Percentiles rank a stretch among this genome's conserved stretches.
Conservation (phyloP, 2,329 filamentous ascomycete genomes). For the Eutypella sp. region DNA sequence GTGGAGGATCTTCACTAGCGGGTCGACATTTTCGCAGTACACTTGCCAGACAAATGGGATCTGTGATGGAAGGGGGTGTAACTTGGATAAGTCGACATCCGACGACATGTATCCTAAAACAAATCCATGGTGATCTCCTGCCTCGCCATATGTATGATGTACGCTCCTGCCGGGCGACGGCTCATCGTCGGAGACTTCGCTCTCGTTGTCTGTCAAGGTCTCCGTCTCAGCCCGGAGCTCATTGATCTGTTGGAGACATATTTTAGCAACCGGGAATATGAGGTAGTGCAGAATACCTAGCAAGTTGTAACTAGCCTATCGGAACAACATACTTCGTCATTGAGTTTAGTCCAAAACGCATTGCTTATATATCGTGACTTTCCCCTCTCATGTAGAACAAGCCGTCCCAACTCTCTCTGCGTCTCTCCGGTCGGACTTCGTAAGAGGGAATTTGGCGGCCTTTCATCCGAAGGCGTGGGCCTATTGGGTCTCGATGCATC, state of each 20-base stretch:
- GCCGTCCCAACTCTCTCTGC: slow-evolving; percentile 56
- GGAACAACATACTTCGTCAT: slow-evolving; percentile 60
- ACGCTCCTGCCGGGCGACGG: slow-evolving; percentile 41
- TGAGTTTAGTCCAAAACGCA: slow-evolving; percentile 71
- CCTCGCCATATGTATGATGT: slow-evolving; percentile 23
- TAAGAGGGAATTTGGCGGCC: slow-evolving; percentile 15
- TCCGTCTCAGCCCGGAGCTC: slow-evolving; percentile 46
- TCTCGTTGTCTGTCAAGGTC: slow-evolving; percentile 45
- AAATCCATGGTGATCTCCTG: slow-evolving; percentile 62
- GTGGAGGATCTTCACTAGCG: slow-evolving; percentile 67
- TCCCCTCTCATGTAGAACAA: slow-evolving; percentile 66
- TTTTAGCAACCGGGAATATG: neutral
- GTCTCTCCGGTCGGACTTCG: slow-evolving; percentile 29
- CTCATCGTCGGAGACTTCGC: slow-evolving; percentile 58
- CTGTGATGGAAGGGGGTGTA: slow-evolving; percentile 63
- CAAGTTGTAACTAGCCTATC: neutral
- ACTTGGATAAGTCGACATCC: slow-evolving; percentile 58
- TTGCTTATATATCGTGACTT: slow-evolving; percentile 70
- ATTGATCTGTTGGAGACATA: slow-evolving; percentile 9
- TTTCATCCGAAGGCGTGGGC: slow-evolving; percentile 20
- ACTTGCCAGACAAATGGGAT: slow-evolving; percentile 65
- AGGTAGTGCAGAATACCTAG: neutral
- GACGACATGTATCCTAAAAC: slow-evolving; percentile 68
- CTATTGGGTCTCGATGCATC: slow-evolving; percentile 7
- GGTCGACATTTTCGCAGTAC: slow-evolving; percentile 70